A percentile compares a stretch with the other conserved stretches of the same genome.
Conservation (phyloP, 2,329 filamentous ascomycete genomes). For the Calonectria hawksworthii region DNA sequence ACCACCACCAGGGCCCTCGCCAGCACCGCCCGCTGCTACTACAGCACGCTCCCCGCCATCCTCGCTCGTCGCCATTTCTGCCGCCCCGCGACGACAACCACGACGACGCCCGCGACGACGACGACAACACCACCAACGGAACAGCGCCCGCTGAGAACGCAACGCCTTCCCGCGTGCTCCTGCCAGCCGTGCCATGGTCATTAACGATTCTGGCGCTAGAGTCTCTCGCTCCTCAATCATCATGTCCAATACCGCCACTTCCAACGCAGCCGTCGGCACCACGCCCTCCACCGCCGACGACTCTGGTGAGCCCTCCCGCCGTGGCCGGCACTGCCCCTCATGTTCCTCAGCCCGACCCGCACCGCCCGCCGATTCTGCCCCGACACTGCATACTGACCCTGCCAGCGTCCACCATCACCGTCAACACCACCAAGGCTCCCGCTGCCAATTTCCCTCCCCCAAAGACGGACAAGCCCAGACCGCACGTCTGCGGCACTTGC, state of each 20-base stretch:
- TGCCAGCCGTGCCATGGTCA: slow-evolving; percentile 52
- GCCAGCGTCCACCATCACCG: slow-evolving; percentile 65
- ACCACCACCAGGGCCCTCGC: slow-evolving; percentile 35
- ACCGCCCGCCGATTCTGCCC: slow-evolving; percentile 34
- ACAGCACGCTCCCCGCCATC: slow-evolving; percentile 39
- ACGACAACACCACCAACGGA: slow-evolving; percentile 8
- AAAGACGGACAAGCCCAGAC: slow-evolving; percentile 97
- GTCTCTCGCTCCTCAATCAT: slow-evolving; percentile 52
- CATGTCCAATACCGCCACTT: slow-evolving; percentile 54
- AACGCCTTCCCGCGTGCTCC: slow-evolving; percentile 1
- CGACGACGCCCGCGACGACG: slow-evolving; percentile 47
- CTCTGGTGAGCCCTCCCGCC: slow-evolving; percentile 55
- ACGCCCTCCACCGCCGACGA: slow-evolving; percentile 52
- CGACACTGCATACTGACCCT: slow-evolving; percentile 49
- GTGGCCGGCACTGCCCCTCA: slow-evolving; percentile 51
- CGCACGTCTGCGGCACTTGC: slow-evolving; percentile 94
- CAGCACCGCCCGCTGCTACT: slow-evolving; percentile 21
- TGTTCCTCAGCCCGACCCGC: slow-evolving; percentile 46
- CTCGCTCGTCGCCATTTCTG: slow-evolving; percentile 40
- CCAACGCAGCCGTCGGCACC: slow-evolving; percentile 47
- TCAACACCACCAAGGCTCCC: slow-evolving; percentile 62
- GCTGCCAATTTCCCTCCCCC: slow-evolving; percentile 77
- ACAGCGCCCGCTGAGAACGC: slow-evolving; percentile 27
- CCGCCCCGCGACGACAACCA: slow-evolving; percentile 45
- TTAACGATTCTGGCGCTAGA: slow-evolving; percentile 56